These are phyloP conservation scores for Picochlorum sp. DNA, from an alignment of 139 green algal genomes.

Conservation along the genomic window DNA sequence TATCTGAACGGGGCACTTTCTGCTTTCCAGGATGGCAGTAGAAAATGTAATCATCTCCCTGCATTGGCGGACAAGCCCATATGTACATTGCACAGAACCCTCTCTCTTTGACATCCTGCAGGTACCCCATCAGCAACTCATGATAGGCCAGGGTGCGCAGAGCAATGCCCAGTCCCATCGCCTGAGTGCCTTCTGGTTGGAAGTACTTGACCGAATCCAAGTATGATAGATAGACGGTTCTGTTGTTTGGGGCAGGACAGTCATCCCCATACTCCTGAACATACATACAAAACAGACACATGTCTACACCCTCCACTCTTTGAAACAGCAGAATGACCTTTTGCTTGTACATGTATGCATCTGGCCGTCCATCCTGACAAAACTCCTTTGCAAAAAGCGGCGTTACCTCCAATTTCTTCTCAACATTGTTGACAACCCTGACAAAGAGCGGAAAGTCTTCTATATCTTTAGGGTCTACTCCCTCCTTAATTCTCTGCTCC, in stretches of 20 bases:
- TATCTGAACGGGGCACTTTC: constrained; percentile 85
- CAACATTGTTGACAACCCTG: constrained; percentile 89
- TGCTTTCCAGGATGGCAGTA: constrained; percentile 95
- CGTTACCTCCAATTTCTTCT: constrained; percentile 85
- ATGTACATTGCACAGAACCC: constrained; percentile 96
- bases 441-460: constrained; percentile 56
- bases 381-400: constrained; percentile 71
- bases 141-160: constrained; percentile 96
- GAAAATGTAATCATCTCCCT: constrained; percentile 98
- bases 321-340: constrained; percentile 95
- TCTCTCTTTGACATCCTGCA: constrained; percentile 70
- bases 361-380: constrained; percentile 47
- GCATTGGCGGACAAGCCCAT: constrained; percentile 94
- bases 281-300: constrained; percentile 93
- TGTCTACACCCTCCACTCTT: constrained; percentile 78
- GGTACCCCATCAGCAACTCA: constrained; percentile 89
- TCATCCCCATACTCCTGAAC: constrained; percentile 92
- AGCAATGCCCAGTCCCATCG: constrained; percentile 34
- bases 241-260: constrained; percentile 73
- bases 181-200: constrained; percentile 58
- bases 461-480: constrained; percentile 46
- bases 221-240: constrained; percentile 88
- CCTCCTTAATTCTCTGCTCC: constrained; percentile 8
- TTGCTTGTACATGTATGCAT: constrained; percentile 79
- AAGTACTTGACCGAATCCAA: constrained; percentile 98